These are phyloP conservation scores for Wickerhamiella allomyrinae DNA, from an alignment of 805 yeast genomes.

Conservation along the genomic window DNA sequence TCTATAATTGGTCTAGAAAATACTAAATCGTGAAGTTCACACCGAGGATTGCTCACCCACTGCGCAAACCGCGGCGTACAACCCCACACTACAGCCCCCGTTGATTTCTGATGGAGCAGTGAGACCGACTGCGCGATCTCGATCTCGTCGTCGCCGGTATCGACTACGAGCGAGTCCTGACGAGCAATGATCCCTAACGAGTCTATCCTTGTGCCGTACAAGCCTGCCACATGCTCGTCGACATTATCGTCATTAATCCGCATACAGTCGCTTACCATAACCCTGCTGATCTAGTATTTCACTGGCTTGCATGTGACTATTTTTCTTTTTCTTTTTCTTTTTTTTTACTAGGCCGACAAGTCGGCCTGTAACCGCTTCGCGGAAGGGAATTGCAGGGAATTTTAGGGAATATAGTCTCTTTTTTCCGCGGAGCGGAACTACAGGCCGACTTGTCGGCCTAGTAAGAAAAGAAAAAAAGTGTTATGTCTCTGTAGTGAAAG, in stretches of 20 bases:
- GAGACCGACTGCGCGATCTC: conserved; percentile 11
- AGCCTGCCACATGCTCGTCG: conserved; percentile 7
- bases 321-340: too few species aligned
- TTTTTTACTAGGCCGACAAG: too few species aligned
- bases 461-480: too few species aligned
- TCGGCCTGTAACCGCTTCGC: too few species aligned
- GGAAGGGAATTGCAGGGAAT: too few species aligned
- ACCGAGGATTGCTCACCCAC: conserved; percentile 3
- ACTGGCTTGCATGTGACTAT: too few species aligned
- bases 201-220: not conserved
- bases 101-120: conserved; percentile 12
- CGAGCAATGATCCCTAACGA: conserved; percentile 10
- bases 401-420: too few species aligned
- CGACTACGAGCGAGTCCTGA: conserved; percentile 1
- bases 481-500: too few species aligned
- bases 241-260: conserved; percentile 6
- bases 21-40: not conserved
- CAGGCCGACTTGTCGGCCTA: too few species aligned
- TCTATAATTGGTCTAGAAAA: conserved; percentile 9
- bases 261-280: too few species aligned
- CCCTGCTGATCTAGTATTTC: too few species aligned
- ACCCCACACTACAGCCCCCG: conserved; percentile 19
- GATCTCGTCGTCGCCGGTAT: conserved; percentile 3
- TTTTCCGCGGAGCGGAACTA: too few species aligned
- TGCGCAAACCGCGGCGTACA: conserved; percentile 11